These are phyloP conservation scores for Saccharum officinarum DNA, from an alignment of 176 grass and related monocot species.

Conservation along the genomic window DNA sequence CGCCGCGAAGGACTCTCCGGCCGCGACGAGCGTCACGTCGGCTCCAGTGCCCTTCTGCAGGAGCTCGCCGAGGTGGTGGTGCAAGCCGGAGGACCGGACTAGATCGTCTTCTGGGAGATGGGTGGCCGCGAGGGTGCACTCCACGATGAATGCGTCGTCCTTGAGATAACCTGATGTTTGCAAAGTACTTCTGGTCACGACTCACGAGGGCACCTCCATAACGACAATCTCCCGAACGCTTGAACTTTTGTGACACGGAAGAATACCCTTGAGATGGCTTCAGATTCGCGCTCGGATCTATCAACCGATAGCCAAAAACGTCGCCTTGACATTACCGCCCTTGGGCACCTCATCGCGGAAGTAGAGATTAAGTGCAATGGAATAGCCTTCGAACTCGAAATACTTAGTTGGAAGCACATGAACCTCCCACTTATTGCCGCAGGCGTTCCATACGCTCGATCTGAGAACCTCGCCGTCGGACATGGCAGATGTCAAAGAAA, in stretches of 20 bases:
- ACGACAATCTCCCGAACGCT: no score
- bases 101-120: neutral
- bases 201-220: neutral
- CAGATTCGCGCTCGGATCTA: neutral
- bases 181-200: rapidly evolving
- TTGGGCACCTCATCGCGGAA: neutral
- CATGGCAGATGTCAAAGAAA: neutral
- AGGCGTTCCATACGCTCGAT: neutral
- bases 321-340: neutral
- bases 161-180: neutral
- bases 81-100: neutral
- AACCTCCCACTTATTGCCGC: neutral
- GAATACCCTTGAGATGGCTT: neutral
- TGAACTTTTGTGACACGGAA: neutral
- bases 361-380: no score
- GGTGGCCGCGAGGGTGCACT: slow-evolving; percentile 18
- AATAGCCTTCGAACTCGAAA: no score
- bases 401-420: neutral
- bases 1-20: neutral
- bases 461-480: neutral
- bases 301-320: neutral
- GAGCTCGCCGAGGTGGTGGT: slow-evolving; percentile 12
- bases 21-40: slow-evolving; percentile 22
- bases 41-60: neutral
- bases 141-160: neutral